These are phyloP conservation scores for Plasmodium fragile DNA, from an alignment of 169 alveolate species.

Conservation along the genomic window DNA sequence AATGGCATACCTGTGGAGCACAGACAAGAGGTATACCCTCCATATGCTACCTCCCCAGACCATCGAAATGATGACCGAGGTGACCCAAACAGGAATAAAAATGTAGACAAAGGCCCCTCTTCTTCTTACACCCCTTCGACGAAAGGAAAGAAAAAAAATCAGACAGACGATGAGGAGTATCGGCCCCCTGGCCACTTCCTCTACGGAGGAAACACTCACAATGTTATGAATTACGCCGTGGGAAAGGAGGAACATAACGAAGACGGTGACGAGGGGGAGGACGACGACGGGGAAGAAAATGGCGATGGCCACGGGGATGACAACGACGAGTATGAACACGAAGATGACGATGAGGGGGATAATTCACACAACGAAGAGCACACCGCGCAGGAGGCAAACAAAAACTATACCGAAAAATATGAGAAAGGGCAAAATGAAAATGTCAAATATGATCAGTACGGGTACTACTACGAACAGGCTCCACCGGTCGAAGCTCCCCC, in stretches of 20 bases:
- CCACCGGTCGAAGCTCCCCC: background rate
- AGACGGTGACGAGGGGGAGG: background rate
- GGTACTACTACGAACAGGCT: background rate
- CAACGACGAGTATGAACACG: background rate
- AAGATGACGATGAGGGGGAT: background rate
- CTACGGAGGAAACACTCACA: background rate
- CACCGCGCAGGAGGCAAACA: background rate
- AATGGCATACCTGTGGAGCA: background rate
- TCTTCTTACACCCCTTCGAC: background rate
- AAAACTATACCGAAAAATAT: background rate
- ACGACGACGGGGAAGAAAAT: background rate
- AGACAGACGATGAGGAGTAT: slow-evolving; percentile 30
- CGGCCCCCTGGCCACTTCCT: background rate
- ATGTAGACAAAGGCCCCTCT: background rate
- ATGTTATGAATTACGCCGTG: background rate
- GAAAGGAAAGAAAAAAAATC: background rate
- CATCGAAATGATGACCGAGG: background rate
- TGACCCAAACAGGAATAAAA: background rate
- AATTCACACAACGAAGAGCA: background rate
- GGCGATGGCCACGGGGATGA: background rate
- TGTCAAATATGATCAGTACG: background rate
- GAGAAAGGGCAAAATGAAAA: background rate
- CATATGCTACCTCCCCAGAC: background rate
- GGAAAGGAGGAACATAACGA: background rate
- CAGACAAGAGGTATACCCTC: background rate